Evolutionary conservation across 352 stramenopile species (phyloP).

Genomic region (Globisporangium middletonii): DNA sequence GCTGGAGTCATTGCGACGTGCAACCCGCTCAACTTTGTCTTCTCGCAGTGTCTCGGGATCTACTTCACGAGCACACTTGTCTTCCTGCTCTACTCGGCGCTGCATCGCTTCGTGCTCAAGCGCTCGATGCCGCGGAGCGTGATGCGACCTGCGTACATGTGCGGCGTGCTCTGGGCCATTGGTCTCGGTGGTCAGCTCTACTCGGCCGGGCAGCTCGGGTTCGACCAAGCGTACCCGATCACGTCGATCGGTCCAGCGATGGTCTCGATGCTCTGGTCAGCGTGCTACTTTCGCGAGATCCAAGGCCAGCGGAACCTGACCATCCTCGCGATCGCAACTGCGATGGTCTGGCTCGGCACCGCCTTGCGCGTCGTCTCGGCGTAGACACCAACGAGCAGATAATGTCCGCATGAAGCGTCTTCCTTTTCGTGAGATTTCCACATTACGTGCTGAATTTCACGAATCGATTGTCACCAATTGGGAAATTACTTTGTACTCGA

Average conservation of each 20-base stretch:
- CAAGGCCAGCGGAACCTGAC: slow-evolving; percentile 55
- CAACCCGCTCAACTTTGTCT: slow-evolving; percentile 79
- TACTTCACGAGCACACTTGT: slow-evolving; percentile 71
- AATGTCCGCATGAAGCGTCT: no score
- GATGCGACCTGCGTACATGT: slow-evolving; percentile 77
- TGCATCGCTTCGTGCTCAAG: slow-evolving; percentile 68
- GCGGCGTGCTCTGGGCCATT: slow-evolving; percentile 68
- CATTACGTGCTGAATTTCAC: no score
- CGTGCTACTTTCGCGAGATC: slow-evolving; percentile 79
- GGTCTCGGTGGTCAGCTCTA: slow-evolving; percentile 67
- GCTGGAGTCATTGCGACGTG: slow-evolving; percentile 48
- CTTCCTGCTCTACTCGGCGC: slow-evolving; percentile 73
- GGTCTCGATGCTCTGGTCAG: slow-evolving; percentile 83
- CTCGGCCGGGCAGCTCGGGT: slow-evolving; percentile 63
- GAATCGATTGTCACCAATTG: no score
- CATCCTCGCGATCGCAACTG: slow-evolving; percentile 50
- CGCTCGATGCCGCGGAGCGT: slow-evolving; percentile 76
- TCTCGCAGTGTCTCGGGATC: slow-evolving; percentile 78
- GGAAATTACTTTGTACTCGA: no score
- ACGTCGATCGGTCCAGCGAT: slow-evolving; percentile 76
- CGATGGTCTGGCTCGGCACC: slow-evolving; percentile 67
- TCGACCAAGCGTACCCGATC: slow-evolving; percentile 79
- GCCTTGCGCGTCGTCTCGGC: slow-evolving; percentile 51
- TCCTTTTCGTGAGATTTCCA: no score
- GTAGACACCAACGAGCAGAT: background rate